Evolutionary conservation across 2,329 filamentous ascomycete species (phyloP).

Genomic region (Tolypocladium amazonense): DNA sequence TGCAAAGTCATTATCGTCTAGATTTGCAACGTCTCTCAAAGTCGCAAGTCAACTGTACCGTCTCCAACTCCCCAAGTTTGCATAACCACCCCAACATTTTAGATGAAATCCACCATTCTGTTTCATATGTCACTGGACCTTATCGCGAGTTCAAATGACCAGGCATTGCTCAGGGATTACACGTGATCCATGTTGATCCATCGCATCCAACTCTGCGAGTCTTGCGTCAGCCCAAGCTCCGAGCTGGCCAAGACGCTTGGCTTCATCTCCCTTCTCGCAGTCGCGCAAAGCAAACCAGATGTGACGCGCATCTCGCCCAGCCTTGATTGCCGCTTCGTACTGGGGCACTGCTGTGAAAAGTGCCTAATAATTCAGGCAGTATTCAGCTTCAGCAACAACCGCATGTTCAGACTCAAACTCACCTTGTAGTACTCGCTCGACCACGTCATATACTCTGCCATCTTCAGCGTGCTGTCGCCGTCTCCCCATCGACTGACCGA

Average conservation of each 20-base stretch:
- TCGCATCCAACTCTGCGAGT: background rate
- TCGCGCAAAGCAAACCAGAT: slow-evolving; percentile 15
- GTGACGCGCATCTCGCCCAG: slow-evolving; percentile 14
- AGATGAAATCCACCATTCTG: background rate
- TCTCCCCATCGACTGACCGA: slow-evolving; percentile 10
- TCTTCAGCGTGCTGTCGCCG: slow-evolving; percentile 5
- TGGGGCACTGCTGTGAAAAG: background rate
- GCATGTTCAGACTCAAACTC: background rate
- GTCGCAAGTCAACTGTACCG: background rate
- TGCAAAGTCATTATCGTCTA: background rate
- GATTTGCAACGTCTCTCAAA: background rate
- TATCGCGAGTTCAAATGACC: background rate
- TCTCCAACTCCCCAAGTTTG: background rate
- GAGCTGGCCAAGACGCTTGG: background rate
- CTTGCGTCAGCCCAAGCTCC: background rate
- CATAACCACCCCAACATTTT: background rate
- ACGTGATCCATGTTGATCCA: background rate
- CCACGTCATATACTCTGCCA: slow-evolving; percentile 9
- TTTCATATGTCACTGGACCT: background rate
- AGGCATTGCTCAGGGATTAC: background rate
- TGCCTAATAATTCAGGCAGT: slow-evolving; percentile 1
- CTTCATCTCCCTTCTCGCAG: background rate
- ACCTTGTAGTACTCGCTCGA: slow-evolving; percentile 15
- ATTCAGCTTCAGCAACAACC: background rate
- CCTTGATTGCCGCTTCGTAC: slow-evolving; percentile 8